Conservation (phyloP, 108 stramenopile species). For the Nannochloropsis granulata region DNA sequence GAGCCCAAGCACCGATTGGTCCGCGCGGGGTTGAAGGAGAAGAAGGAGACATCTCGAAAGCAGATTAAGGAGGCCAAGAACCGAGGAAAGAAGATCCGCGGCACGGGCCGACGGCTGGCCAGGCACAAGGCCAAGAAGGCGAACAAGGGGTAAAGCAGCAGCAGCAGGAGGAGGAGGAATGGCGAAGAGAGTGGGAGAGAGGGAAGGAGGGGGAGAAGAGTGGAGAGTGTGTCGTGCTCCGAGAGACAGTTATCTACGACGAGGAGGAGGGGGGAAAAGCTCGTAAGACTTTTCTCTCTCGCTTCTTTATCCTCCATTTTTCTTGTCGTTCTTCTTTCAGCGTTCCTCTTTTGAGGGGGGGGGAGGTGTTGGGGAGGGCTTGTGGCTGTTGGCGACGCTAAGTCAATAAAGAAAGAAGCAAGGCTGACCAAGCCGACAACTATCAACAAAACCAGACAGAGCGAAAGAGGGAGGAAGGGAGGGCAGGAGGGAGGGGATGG, state of each 20-base stretch:
- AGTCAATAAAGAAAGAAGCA: too few species aligned
- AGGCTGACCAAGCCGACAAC: too few species aligned
- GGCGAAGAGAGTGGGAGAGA: background rate
- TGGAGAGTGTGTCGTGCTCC: background rate
- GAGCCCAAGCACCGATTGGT: constrained; percentile 90
- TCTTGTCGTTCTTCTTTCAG: too few species aligned
- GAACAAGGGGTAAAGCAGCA: constrained; percentile 33
- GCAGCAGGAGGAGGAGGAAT: background rate
- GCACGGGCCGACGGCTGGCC: constrained; percentile 89
- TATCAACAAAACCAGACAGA: too few species aligned
- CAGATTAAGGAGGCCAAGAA: constrained; percentile 99
- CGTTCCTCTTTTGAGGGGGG: too few species aligned
- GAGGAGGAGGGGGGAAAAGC: background rate
- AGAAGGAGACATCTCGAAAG: constrained; percentile 83
- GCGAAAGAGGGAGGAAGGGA: too few species aligned
- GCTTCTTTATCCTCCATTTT: too few species aligned
- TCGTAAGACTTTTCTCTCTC: too few species aligned
- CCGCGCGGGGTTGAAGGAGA: constrained; percentile 60
- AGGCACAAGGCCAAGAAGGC: constrained; percentile 99
- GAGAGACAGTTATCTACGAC: background rate
- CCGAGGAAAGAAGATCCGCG: constrained; percentile 89
- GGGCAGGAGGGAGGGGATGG: too few species aligned
- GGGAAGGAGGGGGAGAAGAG: background rate
- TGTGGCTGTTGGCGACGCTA: too few species aligned
- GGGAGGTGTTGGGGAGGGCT: too few species aligned